Evolutionary conservation across 2,329 filamentous ascomycete species (phyloP), one percentile per base, ranked within the genome.

Genomic region (Setomelanomma holmii): DNA sequence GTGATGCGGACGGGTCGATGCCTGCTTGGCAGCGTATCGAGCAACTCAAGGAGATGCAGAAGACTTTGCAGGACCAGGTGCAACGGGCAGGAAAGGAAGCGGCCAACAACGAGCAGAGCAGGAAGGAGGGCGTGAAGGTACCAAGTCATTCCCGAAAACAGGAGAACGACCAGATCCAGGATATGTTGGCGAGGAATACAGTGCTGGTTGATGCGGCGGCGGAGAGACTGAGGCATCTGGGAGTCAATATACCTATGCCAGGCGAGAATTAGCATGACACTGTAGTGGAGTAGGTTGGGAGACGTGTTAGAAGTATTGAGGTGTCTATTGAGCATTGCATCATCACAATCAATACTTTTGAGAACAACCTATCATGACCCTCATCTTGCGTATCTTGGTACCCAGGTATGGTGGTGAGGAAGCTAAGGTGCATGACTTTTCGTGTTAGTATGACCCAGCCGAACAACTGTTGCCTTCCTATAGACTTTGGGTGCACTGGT

Each of bases 21-120:
- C 60, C 70, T 46, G 65, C 79, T 6, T 84, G 81, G 67, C 80
- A 80, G 66, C 82, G 87, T 36, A 78, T 88, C 45, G 79, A 85
- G 43, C 82, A 86, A 58, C 78, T 86, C 51, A 80, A 79, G 67
- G 69, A 75, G 34, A 73, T 87, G 38, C 81, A 82, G 61, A 76
- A 79, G n/a, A 79, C 83, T 44, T 71, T 89, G 12, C 53, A 55
- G 27, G 61, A 66, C 36, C 60, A 72, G 45, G 66, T 67, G 5
- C 54, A 67, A 24, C 61, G 60, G 40, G 55, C 49, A 16, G 36
- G 45, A 16, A 62, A 61, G 39, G 56, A 56, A 8, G 53, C 51
- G 4, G 51, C 59, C 21, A 59, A 55, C 22, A 55, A 57, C 16
- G 56, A 61, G 36, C 54, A 53, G 27, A 33, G 43, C n/a, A 47